Conservation (phyloP, 306 rosid species). For the Vicia faba region DNA sequence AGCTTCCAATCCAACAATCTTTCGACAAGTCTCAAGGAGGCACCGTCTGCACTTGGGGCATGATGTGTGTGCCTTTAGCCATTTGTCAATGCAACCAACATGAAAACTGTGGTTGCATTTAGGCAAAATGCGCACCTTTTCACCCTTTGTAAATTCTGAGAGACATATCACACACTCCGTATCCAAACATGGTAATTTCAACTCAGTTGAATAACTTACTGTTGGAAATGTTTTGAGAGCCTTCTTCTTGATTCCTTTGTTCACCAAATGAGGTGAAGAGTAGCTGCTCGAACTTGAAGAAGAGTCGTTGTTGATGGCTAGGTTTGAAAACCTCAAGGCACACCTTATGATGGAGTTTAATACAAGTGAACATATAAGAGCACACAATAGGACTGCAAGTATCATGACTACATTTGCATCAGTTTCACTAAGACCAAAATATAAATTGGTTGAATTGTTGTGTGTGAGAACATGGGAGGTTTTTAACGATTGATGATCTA, state of each 20-base stretch:
- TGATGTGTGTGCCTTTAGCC: conserved; percentile 80
- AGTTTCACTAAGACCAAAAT: conserved; percentile 45
- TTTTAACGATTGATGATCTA: conserved; percentile 31
- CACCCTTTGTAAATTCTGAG: conserved; percentile 61
- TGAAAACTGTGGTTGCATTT: conserved; percentile 92
- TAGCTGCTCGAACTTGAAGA: background rate
- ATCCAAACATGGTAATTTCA: conserved; percentile 56
- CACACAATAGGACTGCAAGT: conserved; percentile 79
- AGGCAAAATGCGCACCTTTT: conserved; percentile 67
- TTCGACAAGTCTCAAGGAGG: conserved; percentile 67
- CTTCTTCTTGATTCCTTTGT: conserved; percentile 68
- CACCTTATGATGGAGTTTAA: conserved; percentile 78
- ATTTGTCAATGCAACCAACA: conserved; percentile 76
- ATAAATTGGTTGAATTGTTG: conserved; percentile 22
- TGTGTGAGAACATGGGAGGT: conserved; percentile 30
- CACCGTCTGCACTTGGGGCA: conserved; percentile 92
- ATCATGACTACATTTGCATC: conserved; percentile 87
- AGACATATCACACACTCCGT: conserved; percentile 77
- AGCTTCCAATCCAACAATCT: conserved; percentile 56
- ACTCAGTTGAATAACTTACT: conserved; percentile 55
- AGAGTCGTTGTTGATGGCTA: conserved; percentile 43
- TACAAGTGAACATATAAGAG: conserved; percentile 75
- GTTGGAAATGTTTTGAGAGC: conserved; percentile 69
- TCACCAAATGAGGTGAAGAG: conserved; percentile 33
- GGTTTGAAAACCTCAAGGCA: conserved; percentile 58